Evolutionary conservation across 257 asterid genomes (phyloP).

Genomic region (Nyctanthes arbortristis): DNA sequence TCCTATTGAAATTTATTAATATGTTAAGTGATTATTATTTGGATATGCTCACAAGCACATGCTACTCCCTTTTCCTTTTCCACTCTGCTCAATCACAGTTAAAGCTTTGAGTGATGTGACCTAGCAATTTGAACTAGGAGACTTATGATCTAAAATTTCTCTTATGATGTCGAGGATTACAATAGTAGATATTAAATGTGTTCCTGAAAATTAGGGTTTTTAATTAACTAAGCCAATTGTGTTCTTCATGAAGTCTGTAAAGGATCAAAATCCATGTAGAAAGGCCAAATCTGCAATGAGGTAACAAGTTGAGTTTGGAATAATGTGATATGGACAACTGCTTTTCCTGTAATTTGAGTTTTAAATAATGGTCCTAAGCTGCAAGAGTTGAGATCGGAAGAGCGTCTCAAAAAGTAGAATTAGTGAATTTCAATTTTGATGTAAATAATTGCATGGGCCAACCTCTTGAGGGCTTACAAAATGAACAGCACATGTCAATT

Average conservation of each 20-base stretch:
- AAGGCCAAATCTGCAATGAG: background rate
- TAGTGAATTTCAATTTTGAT: background rate
- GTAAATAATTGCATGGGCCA: background rate
- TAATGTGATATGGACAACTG: background rate
- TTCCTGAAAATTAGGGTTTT: too few species aligned
- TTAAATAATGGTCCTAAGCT: background rate
- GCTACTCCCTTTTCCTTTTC: background rate
- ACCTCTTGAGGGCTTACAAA: conserved; percentile 5
- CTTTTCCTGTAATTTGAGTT: background rate
- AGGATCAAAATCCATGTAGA: background rate
- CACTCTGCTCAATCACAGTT: background rate
- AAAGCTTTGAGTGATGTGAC: background rate
- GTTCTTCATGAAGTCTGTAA: background rate
- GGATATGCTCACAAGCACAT: background rate
- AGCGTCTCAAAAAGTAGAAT: background rate
- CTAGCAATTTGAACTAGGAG: conserved; percentile 2
- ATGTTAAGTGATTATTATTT: conserved; percentile 1
- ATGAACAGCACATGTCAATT: too few species aligned
- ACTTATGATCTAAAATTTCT: background rate
- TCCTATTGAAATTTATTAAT: background rate
- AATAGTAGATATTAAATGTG: too few species aligned
- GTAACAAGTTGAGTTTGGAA: background rate
- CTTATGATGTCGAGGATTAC: background rate
- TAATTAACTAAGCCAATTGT: too few species aligned
- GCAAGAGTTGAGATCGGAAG: background rate